These are phyloP conservation scores for Pichia manshurica DNA, from an alignment of 805 yeast genomes.

Conservation along the genomic window DNA sequence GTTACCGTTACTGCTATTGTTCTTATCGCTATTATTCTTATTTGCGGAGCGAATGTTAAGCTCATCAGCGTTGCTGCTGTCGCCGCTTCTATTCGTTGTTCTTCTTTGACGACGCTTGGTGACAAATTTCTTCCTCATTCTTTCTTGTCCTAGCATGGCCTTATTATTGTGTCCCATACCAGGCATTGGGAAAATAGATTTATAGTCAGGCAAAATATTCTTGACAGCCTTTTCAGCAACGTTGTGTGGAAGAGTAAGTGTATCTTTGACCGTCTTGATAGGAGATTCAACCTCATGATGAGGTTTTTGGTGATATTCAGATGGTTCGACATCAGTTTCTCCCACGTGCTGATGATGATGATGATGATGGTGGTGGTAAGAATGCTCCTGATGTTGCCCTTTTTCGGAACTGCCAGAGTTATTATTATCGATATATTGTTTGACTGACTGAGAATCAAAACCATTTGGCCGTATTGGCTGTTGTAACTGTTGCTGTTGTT, in stretches of 20 bases:
- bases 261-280: background rate
- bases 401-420: background rate
- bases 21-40: background rate
- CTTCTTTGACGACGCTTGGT: constrained; percentile 15
- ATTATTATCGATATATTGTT: background rate
- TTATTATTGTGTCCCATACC: constrained; percentile 18
- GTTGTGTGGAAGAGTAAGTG: background rate
- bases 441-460: background rate
- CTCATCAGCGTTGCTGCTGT: too few species aligned
- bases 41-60: background rate
- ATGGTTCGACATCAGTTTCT: background rate
- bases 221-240: background rate
- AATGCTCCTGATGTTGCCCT: constrained; percentile 4
- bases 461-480: too few species aligned
- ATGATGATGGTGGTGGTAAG: background rate
- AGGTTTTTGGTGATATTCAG: background rate
- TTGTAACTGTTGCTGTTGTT: constrained; percentile 6
- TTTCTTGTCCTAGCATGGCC: constrained; percentile 11
- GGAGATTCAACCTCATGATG: too few species aligned
- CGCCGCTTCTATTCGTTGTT: background rate
- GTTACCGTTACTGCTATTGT: background rate
- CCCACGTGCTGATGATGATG: background rate
- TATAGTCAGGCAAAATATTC: constrained; percentile 16
- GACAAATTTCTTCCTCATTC: constrained; percentile 12
- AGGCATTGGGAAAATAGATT: constrained; percentile 26